A percentile compares a stretch with the other conserved stretches of the same genome.
Conservation (phyloP, 495 filamentous ascomycete species). For the Trichoderma reesei region DNA sequence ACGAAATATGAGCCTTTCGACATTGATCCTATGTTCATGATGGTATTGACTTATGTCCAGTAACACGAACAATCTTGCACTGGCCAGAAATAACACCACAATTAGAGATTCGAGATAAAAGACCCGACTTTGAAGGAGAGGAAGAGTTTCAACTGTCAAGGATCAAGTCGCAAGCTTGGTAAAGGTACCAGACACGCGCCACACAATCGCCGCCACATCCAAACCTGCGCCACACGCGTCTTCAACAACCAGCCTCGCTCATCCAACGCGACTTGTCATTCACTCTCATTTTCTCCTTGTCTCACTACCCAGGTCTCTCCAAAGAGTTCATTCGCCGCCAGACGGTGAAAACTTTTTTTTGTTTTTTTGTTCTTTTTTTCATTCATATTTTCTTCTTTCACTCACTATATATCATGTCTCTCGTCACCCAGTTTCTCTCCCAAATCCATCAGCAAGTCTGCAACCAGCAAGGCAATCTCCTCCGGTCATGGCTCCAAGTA, state of each 20-base stretch:
- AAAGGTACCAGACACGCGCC: neutral
- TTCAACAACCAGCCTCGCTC: neutral
- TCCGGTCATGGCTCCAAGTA: constrained; percentile 36
- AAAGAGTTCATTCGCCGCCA: neutral
- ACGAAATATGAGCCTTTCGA: no score
- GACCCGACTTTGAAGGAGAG: no score
- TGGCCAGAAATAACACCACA: no score
- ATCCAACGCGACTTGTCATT: constrained; percentile 2
- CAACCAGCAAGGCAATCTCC: constrained; percentile 27
- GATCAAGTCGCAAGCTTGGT: no score
- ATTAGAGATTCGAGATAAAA: no score
- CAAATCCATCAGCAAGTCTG: constrained; percentile 32
- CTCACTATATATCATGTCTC: constrained; percentile 22
- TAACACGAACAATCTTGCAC: no score
- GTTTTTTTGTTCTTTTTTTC: neutral
- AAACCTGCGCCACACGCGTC: neutral
- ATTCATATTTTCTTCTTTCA: neutral
- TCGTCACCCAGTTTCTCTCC: constrained; percentile 30
- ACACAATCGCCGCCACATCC: neutral
- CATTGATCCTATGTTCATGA: neutral
- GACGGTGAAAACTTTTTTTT: neutral
- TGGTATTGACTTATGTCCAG: neutral
- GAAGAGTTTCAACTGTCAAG: no score
- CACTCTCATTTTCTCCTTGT: neutral
- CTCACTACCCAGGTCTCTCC: no score